Conservation (phyloP, 208 protist genomes). For the Crithidia brevicula region DNA sequence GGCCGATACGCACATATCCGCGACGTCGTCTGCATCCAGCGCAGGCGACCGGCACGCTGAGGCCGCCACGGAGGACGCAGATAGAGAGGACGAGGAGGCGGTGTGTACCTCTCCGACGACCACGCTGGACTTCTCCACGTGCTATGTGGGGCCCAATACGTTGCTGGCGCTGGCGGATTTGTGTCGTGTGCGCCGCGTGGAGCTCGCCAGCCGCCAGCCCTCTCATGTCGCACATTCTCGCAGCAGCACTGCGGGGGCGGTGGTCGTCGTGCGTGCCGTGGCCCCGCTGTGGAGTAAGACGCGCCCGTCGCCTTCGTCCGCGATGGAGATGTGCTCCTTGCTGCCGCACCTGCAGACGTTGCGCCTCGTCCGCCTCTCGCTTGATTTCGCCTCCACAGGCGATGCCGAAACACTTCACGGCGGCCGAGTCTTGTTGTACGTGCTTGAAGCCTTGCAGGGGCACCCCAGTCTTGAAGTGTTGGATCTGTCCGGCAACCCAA, state of each 20-base stretch:
- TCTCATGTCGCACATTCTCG: not conserved
- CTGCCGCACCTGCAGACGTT: constrained; percentile 20
- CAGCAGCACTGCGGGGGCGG: not conserved
- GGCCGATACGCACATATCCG: not conserved
- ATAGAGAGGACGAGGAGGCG: not conserved
- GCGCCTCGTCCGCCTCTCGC: constrained; percentile 14
- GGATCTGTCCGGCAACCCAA: constrained; percentile 57
- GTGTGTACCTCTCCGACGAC: constrained; percentile 1
- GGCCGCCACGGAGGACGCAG: not conserved
- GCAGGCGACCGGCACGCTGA: not conserved
- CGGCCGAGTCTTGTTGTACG: constrained; percentile 28
- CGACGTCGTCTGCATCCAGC: not conserved
- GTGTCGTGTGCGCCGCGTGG: constrained; percentile 33
- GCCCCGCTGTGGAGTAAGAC: constrained; percentile 17
- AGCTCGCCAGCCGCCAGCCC: not conserved
- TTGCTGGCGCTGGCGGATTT: constrained; percentile 43
- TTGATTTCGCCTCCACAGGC: constrained; percentile 12
- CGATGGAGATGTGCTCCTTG: constrained; percentile 24
- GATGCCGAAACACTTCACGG: not conserved
- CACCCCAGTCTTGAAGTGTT: constrained; percentile 42
- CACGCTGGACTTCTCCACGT: constrained; percentile 28
- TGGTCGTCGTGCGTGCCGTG: constrained; percentile 7
- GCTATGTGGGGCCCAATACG: constrained; percentile 33
- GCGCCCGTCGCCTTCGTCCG: not conserved
- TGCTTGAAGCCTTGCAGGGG: constrained; percentile 41